Conservation (phyloP, 2,329 filamentous ascomycete genomes). For the Epichloe gansuensis region DNA sequence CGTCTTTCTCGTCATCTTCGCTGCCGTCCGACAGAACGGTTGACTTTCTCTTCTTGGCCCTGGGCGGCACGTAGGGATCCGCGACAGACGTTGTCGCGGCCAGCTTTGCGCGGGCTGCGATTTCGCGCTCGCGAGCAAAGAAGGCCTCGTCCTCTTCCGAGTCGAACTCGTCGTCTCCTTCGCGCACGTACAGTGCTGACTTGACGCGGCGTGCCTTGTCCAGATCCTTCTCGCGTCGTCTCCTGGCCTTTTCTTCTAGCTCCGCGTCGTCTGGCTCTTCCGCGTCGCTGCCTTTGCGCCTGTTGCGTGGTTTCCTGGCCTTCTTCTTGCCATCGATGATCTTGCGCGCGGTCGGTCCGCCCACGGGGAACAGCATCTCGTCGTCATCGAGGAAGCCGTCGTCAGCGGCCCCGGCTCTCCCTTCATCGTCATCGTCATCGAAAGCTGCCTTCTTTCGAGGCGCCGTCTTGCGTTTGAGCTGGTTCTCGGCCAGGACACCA, state of each 20-base stretch:
- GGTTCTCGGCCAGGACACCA: slow-evolving; percentile 58
- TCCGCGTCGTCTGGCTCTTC: slow-evolving; percentile 46
- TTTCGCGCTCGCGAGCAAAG: slow-evolving; percentile 54
- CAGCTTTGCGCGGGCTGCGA: slow-evolving; percentile 40
- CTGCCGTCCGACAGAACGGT: slow-evolving; percentile 15
- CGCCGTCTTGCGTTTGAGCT: slow-evolving; percentile 60
- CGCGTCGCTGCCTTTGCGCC: slow-evolving; percentile 34
- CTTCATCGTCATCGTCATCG: slow-evolving; percentile 54
- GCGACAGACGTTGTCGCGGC: slow-evolving; percentile 17
- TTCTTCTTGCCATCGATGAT: slow-evolving; percentile 41
- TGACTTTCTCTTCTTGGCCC: slow-evolving; percentile 18
- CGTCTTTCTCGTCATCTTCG: slow-evolving; percentile 15
- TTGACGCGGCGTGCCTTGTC: slow-evolving; percentile 73
- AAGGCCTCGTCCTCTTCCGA: slow-evolving; percentile 58
- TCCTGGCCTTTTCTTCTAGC: slow-evolving; percentile 49
- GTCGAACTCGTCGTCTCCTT: slow-evolving; percentile 83
- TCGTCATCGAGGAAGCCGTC: slow-evolving; percentile 27
- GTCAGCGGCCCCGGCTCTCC: slow-evolving; percentile 10
- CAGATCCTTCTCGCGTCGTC: slow-evolving; percentile 53
- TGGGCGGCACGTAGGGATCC: slow-evolving; percentile 6
- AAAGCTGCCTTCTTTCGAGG: slow-evolving; percentile 46
- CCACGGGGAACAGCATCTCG: slow-evolving; percentile 54
- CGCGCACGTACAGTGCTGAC: slow-evolving; percentile 67
- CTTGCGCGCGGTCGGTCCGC: slow-evolving; percentile 48
- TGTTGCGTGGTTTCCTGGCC: slow-evolving; percentile 29